phyloP scores from a whole-genome alignment of 768 basidiomycete genomes.

The Mycena capillaripes region DNA sequence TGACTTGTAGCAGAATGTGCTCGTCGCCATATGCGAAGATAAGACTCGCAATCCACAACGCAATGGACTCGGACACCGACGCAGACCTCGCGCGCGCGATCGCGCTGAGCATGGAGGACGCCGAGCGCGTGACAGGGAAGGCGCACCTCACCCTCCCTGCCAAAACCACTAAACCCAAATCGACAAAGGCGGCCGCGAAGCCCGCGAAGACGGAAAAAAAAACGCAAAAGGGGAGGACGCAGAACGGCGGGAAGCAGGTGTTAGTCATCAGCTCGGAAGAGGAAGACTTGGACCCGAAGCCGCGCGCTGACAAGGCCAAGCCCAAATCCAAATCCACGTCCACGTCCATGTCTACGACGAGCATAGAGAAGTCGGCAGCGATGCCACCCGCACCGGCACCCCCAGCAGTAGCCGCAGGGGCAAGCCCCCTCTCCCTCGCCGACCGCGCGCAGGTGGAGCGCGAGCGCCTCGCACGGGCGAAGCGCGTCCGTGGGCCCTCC shows the following conservation, averaged over 20 bases:
- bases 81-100: no score
- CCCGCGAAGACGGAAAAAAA: no score
- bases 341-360: background rate
- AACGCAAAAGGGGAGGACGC: no score
- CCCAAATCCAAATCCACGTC: background rate
- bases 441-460: conserved; percentile 71
- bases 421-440: conserved; percentile 46
- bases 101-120: no score
- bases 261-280: conserved; percentile 34
- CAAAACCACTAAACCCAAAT: no score
- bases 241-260: conserved; percentile 29
- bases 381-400: background rate
- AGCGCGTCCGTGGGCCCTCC: conserved; percentile 57
- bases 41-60: no score
- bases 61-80: no score
- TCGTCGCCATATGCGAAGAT: no score
- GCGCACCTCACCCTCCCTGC: no score
- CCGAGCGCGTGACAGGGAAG: no score
- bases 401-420: conserved; percentile 5
- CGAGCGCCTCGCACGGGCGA: conserved; percentile 67
- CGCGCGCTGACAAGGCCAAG: background rate
- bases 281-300: conserved; percentile 30
- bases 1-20: no score
- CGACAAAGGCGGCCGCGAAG: no score
- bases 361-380: background rate